A percentile compares a stretch with the other conserved stretches of the same genome.
phyloP scores from a whole-genome alignment of 1,284 basidiomycete species.

The Erythrobasidium hasegawianum region DNA sequence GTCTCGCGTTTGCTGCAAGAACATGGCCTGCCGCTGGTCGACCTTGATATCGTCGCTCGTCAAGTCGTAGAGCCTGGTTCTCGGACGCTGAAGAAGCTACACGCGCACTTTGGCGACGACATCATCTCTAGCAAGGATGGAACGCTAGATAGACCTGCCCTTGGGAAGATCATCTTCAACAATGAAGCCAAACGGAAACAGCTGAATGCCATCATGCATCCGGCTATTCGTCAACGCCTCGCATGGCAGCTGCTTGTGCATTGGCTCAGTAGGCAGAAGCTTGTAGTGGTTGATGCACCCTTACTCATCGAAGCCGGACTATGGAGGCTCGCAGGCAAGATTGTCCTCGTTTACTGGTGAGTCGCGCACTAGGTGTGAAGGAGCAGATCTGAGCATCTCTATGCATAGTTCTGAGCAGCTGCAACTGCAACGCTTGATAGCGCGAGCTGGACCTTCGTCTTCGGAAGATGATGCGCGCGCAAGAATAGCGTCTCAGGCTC shows the following conservation, averaged over 20 bases:
- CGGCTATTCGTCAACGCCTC: conserved; percentile 76
- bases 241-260: conserved; percentile 62
- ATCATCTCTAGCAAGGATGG: conserved; percentile 64
- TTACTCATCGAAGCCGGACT: conserved; percentile 84
- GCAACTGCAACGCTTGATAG: conserved; percentile 73
- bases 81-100: conserved; percentile 65
- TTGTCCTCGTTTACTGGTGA: conserved; percentile 88
- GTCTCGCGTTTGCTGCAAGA: conserved; percentile 71
- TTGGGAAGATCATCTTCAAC: conserved; percentile 81
- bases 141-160: conserved; percentile 69
- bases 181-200: conserved; percentile 66
- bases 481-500: conserved; percentile 76
- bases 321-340: conserved; percentile 76
- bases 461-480: conserved; percentile 50
- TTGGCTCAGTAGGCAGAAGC: conserved; percentile 74
- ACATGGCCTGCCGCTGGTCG: conserved; percentile 72
- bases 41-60: conserved; percentile 87
- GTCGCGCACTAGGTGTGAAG: no score
- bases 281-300: conserved; percentile 88
- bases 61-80: conserved; percentile 83
- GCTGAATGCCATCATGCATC: conserved; percentile 84
- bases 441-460: conserved; percentile 58
- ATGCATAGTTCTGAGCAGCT: conserved; percentile 62
- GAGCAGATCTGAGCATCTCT: not conserved
- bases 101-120: conserved; percentile 65